Base-by-base conservation (phyloP, 1,139 yeast genomes). In the Suhomyces ambrosiae region DNA sequence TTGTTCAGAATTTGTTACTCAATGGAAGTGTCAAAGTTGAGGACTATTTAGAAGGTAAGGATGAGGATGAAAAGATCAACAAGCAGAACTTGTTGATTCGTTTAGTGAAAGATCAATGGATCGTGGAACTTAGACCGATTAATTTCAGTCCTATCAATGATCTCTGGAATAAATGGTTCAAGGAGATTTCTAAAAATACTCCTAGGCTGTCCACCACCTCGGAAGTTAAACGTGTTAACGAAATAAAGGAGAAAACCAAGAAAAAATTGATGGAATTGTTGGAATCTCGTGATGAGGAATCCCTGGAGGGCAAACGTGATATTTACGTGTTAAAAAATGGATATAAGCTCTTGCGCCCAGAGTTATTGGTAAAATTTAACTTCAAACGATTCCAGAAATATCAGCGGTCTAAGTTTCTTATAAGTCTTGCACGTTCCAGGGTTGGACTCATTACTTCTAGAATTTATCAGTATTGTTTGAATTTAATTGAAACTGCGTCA, bases 371-470 rank as follows among this genome's bases (percentile, higher is more conserved):
- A 10, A 68, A 82, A 1, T 73, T 89, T 50, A 83, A 82, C 51
- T 70, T 85, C 41, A 74, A 77, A 23, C 69, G 95, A 48, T 88
- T 77, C 53, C 71, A 85, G 41, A 83, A 88, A 50, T 64, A 77
- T 30, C 71, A 82, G 51, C 74, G 97, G 46, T 74, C 85, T 11
- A 62, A 67, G 27, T 85, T 85, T 44, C 69, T 92, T 19, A 77
- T 71, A 1, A 76, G 76, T 27, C 71, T 86, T 35, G 86, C 84
- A 13, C 71, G 72, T 27, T 80, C 84, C 33, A 73, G 90, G 42
- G 63, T 89, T 31, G 98, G 98, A 5, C 61, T 72, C 9, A 61
- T 84, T 3, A 71, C 94, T 0, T 75, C 95, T 0, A 65, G 71
- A 35, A 73, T 94, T 6, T 92, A 85, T 55, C 70, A 74, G 36